These are phyloP conservation scores for Papiliotrema laurentii DNA, from an alignment of 1,284 basidiomycete species.

Conservation along the genomic window DNA sequence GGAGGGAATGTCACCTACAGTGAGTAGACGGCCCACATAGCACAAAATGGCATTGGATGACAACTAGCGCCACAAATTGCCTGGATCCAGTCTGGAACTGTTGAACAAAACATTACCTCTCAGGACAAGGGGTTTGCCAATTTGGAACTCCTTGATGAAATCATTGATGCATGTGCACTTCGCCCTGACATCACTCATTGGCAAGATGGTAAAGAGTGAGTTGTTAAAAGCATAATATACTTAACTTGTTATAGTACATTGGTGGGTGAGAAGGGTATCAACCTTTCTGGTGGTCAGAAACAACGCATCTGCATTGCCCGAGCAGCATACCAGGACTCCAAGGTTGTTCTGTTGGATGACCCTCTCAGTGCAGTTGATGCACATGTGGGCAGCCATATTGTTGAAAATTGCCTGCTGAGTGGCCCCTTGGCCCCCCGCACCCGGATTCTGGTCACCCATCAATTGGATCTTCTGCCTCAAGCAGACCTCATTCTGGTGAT, in stretches of 20 bases:
- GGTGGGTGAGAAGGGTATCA: conserved; percentile 20
- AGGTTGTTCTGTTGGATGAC: conserved; percentile 26
- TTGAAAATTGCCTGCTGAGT: conserved; percentile 57
- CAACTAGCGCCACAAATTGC: conserved; percentile 56
- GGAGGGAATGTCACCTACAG: conserved; percentile 47
- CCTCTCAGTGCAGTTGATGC: conserved; percentile 65
- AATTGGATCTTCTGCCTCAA: conserved; percentile 56
- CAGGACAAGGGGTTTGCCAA: conserved; percentile 7
- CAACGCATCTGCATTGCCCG: conserved; percentile 19
- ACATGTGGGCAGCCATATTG: conserved; percentile 33
- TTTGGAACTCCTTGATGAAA: neutral
- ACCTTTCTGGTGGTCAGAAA: conserved; percentile 20
- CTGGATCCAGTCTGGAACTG: conserved; percentile 65
- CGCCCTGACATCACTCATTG: neutral
- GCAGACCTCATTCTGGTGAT: conserved; percentile 29
- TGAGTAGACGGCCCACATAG: neutral
- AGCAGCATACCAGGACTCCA: conserved; percentile 12
- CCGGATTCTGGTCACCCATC: conserved; percentile 67
- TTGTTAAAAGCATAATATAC: neutral
- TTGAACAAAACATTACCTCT: conserved; percentile 50
- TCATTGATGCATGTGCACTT: conserved; percentile 7
- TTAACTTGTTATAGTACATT: conserved; percentile 8
- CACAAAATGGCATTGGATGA: too few relatives aligned
- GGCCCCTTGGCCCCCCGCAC: conserved; percentile 61
- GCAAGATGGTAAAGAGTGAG: neutral